Evolutionary conservation across 2,329 filamentous ascomycete species (phyloP), one percentile per base, ranked within the genome.

Genomic region (Pseudogymnoascus sp.): DNA sequence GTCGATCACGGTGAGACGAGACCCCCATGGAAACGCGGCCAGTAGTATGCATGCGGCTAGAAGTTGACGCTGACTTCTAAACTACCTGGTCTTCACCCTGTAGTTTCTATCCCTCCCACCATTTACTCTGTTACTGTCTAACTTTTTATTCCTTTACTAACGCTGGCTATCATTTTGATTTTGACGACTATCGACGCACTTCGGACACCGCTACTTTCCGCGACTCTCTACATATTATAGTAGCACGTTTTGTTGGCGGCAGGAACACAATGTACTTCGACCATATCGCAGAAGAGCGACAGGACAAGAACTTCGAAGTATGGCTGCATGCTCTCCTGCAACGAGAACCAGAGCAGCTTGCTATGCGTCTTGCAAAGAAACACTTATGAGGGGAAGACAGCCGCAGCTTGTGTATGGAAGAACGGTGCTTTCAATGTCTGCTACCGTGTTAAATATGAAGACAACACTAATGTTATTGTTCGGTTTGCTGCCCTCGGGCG

Each of bases 381-480:
- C 56, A 60, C 28, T n/a, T 18, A 7, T 36, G 25, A 37, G 11
- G 18, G 31, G 4, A 21, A 36, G 11, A 23, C 56, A 5, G 25
- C 10, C 7, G 37, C 31, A 14, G 56, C 56, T 10, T 60, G 31
- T 12, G 56, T 12, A 11, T 60, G 16, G 31, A 60, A 66, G n/a
- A 71, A 69, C 44, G 71, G 73, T 21, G 69, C 71, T 60, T 74
- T 73, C 34, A 74, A 73, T 66, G 44, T 73, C 16, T 72, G 72
- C 60, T 73, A 70, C 61, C 67, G 67, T 46, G 71, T 74, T 59
- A 70, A 68, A 16, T 72, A 66, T 60, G 64, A 70, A 36, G 66
- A 72, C 46, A 68, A 66, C 1, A 59, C 61, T 61, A 66, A 68
- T 11, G 67, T 70, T 5, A 38, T 73, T 12, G 69, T 75, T 66